Base-by-base conservation (phyloP, 2,329 filamentous ascomycete species). In the Boeremia lycopersici region DNA sequence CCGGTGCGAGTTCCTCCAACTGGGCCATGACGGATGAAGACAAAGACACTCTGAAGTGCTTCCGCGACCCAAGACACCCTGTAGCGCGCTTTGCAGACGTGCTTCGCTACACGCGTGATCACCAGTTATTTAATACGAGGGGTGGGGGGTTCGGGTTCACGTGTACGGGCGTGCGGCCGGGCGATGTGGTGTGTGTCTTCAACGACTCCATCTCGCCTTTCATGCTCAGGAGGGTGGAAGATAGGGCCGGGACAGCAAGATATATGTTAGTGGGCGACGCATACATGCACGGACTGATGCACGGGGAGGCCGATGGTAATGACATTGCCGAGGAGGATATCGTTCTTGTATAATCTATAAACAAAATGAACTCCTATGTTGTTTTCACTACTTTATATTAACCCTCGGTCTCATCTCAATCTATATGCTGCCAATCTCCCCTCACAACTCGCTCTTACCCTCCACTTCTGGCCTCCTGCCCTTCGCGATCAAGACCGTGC, bases 401-500 rank as follows among this genome's bases (percentile, higher is more conserved):
- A 36, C 10, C 9, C 34, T 10, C 34, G 17, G 9, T 19, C 8
- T 3, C 12, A 17, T 8, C 23, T 4, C 25, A 41, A 15, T 17
- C 23, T 12, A 15, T 17, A 41, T 4, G 11, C n/a, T 19, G 3
- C 31, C 11, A 12, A 28, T 12, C 11, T n/a, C 25, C 9, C 11
- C 36, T 47, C 19, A 51, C 13, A 73, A 41, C 54, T 72, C 70
- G 11, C 63, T 68, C 58, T 70, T 70, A 4, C 44, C 51, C 19
- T 56, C 38, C n/a, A 44, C 38, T n/a, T 58, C 25, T 2, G 73
- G 72, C 64, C 81, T 82, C 17, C 75, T 74, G 0, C 82, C 83
- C 48, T 79, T 77, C 0, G 83, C 83, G 49, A 85, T 73, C 58
- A 85, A 79, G 2, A 84, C 68, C 28, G 72, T 76, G 49, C 80